A percentile compares a stretch with the other conserved stretches of the same genome.
Evolutionary conservation across 2,329 filamentous ascomycete species (phyloP).

Genomic region (Cytospora piceae): DNA sequence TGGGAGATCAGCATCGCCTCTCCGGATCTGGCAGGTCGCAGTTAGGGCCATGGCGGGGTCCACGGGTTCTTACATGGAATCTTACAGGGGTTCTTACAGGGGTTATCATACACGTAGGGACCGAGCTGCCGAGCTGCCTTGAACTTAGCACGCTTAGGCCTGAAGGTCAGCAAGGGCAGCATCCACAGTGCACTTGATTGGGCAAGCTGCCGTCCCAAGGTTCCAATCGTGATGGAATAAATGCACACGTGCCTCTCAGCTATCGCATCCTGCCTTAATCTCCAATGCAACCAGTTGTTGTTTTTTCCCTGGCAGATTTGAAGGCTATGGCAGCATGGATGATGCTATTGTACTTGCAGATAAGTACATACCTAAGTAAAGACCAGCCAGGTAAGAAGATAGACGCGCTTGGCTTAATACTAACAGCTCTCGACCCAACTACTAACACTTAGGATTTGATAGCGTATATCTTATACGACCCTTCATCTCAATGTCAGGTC

Average conservation of each 20-base stretch:
- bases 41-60: conserved; percentile 2
- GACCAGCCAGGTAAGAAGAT: no score
- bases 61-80: background rate
- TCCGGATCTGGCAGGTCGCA: conserved; percentile 21
- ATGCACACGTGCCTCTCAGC: conserved; percentile 7
- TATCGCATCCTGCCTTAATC: background rate
- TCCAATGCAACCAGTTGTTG: background rate
- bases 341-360: no score
- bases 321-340: no score
- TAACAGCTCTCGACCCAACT: background rate
- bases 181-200: conserved; percentile 9
- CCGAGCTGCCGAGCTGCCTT: background rate
- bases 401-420: no score
- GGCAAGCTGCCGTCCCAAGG: background rate
- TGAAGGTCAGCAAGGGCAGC: conserved; percentile 17
- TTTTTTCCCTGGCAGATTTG: no score
- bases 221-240: background rate
- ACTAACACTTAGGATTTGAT: conserved; percentile 42
- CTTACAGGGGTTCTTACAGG: background rate
- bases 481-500: conserved; percentile 35
- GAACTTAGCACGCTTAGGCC: background rate
- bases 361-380: no score
- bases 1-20: conserved; percentile 4
- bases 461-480: conserved; percentile 55
- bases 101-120: background rate